Conservation (phyloP, 2,329 filamentous ascomycete genomes). For the Colletotrichum eleusines region DNA sequence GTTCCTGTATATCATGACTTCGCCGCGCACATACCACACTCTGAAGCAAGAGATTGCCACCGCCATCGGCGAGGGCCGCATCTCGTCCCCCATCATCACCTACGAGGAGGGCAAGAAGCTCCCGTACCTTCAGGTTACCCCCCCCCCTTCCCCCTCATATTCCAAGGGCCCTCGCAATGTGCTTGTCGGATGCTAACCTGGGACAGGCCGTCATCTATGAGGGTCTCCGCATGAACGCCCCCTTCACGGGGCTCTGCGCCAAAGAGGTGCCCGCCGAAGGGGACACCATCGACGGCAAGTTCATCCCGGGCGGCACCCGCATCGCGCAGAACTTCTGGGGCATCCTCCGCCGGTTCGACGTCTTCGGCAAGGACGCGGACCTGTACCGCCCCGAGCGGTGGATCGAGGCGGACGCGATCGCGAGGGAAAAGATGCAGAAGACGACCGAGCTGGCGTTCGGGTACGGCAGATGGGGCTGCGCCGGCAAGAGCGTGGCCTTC, state of each 20-base stretch:
- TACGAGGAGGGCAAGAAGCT: slow-evolving; percentile 48
- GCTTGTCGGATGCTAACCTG: slow-evolving; percentile 37
- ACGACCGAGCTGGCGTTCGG: slow-evolving; percentile 54
- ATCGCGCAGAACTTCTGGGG: slow-evolving; percentile 54
- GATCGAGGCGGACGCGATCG: slow-evolving; percentile 52
- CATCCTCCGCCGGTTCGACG: slow-evolving; percentile 52
- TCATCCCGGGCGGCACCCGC: slow-evolving; percentile 49
- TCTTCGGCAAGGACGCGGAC: slow-evolving; percentile 55
- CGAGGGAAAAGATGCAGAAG: slow-evolving; percentile 42
- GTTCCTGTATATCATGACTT: slow-evolving; percentile 61
- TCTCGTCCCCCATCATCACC: slow-evolving; percentile 48
- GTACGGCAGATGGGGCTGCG: slow-evolving; percentile 48
- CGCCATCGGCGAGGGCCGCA: slow-evolving; percentile 48
- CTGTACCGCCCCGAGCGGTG: slow-evolving; percentile 63
- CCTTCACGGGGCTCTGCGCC: slow-evolving; percentile 47
- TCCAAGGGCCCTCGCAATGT: slow-evolving; percentile 39
- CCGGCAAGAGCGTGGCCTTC: slow-evolving; percentile 55
- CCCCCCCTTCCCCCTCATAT: slow-evolving; percentile 43
- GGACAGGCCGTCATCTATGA: slow-evolving; percentile 59
- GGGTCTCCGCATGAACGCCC: slow-evolving; percentile 55
- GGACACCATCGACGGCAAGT: slow-evolving; percentile 46
- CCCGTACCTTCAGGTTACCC: slow-evolving; percentile 58
- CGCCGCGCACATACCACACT: slow-evolving; percentile 57
- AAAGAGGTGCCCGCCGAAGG: slow-evolving; percentile 47
- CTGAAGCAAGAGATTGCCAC: slow-evolving; percentile 60